Evolutionary conservation across 2,329 filamentous ascomycete species (phyloP), one percentile per base, ranked within the genome.

Genomic region (Neophaeococcomyces aloes): DNA sequence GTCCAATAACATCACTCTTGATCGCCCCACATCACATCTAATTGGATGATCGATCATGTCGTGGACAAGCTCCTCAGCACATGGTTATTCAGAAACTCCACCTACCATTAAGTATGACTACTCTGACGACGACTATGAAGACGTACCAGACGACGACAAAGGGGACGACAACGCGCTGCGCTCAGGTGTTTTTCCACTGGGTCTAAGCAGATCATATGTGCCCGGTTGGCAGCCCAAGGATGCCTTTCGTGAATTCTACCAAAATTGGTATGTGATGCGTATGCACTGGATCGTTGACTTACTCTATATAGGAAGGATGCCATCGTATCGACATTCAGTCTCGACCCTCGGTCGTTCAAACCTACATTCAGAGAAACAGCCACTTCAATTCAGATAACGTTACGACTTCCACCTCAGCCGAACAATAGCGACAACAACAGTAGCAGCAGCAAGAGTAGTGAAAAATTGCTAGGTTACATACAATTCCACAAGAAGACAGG

Each of bases 391-490:
- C 37, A 37, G 29, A 45, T 51, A 25, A 45, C 39, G 3, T 32
- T 45, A 2, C 35, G 23, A 10, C 10, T 5, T 10, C 23, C 23
- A 27, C 23, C 14, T 15, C 39, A 23, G 18, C 43, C n/a, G 19
- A 19, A 25, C 13, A 21, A 38, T 21, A 8, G n/a, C n/a, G 7
- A 14, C 14, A 15, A 8, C 35, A 38, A 21, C 15, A 8, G 15
- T 7, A 14, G 14, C 13, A 25, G 19, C 14, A 25, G 32, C 39
- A 19, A 47, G 25, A 29, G 34, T 35, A 1, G 10, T 6, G 2
- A 27, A 7, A 13, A 44, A 6, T 21, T 53, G 7, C 34, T 58
- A 14, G 56, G 56, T 4, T 57, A 44, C 35, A 56, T 59, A 32
- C 46, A 42, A 0, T 57, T 52, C 29, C 34, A 54, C 3, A 47